Evolutionary conservation across 176 grass and related monocot species (phyloP).

Genomic region (Eragrostis curvula): DNA sequence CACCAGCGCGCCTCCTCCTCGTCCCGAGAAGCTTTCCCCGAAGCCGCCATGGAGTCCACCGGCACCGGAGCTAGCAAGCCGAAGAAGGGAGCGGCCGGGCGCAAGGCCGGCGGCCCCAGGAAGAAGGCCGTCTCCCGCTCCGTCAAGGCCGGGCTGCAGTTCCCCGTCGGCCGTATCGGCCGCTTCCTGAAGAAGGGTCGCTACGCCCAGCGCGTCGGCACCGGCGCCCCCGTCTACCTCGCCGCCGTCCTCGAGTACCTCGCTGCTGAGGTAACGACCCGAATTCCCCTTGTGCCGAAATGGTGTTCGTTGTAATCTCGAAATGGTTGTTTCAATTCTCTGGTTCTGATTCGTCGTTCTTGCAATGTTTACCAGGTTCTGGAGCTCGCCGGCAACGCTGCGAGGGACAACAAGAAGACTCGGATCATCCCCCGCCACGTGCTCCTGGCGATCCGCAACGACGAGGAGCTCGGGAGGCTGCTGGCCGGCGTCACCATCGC

Average conservation of each 20-base stretch:
- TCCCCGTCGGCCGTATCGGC: constrained; percentile 76
- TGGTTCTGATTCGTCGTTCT: neutral
- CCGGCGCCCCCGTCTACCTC: constrained; percentile 75
- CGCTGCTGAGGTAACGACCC: constrained; percentile 53
- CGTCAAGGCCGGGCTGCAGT: constrained; percentile 79
- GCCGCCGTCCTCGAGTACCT: constrained; percentile 81
- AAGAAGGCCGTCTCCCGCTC: constrained; percentile 61
- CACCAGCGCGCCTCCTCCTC: neutral
- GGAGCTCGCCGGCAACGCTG: constrained; percentile 66
- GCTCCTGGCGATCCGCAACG: constrained; percentile 63
- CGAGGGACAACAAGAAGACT: constrained; percentile 74
- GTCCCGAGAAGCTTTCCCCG: neutral
- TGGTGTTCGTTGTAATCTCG: neutral
- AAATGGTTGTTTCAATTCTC: too few species aligned
- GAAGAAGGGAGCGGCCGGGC: constrained; percentile 59
- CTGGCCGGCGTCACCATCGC: constrained; percentile 64
- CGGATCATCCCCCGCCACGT: constrained; percentile 66
- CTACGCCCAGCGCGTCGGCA: constrained; percentile 66
- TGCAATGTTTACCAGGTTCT: constrained; percentile 16
- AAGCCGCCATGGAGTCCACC: constrained; percentile 24
- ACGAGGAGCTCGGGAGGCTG: constrained; percentile 68
- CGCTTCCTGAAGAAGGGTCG: constrained; percentile 79
- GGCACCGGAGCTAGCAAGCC: constrained; percentile 40
- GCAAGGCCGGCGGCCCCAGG: constrained; percentile 57
- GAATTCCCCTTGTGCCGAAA: neutral